These are phyloP conservation scores for Phalaenopsis hybrid DNA, from an alignment of 116 monocot genomes.

Conservation along the genomic window DNA sequence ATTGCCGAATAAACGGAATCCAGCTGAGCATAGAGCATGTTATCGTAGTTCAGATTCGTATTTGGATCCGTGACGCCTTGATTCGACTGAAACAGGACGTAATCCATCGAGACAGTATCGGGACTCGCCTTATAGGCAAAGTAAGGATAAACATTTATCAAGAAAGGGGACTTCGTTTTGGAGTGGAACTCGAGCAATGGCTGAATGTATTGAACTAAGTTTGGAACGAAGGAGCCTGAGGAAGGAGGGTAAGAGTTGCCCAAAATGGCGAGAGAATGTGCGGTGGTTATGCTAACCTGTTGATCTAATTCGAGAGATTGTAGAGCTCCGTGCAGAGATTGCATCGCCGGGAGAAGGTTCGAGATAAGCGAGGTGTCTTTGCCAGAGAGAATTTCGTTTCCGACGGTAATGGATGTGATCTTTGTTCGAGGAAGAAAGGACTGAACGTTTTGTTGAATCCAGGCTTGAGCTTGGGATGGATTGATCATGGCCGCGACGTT, in stretches of 20 bases:
- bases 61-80: conserved; percentile 41
- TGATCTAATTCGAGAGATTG: conserved; percentile 28
- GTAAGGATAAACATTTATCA: conserved; percentile 60
- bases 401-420: conserved; percentile 46
- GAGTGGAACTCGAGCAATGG: conserved; percentile 47
- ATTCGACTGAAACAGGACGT: conserved; percentile 48
- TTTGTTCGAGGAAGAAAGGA: conserved; percentile 30
- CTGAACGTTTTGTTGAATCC: conserved; percentile 41
- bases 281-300: conserved; percentile 45
- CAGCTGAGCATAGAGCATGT: conserved; percentile 92
- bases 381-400: conserved; percentile 40
- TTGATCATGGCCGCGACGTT: conserved; percentile 23
- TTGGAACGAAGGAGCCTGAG: conserved; percentile 27
- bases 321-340: conserved; percentile 44
- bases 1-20: conserved; percentile 73
- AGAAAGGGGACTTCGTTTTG: conserved; percentile 45
- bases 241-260: conserved; percentile 50
- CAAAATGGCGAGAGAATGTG: conserved; percentile 43
- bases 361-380: conserved; percentile 30
- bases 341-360: conserved; percentile 68
- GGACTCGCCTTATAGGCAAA: conserved; percentile 57
- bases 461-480: conserved; percentile 20
- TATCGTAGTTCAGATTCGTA: conserved; percentile 71
- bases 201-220: conserved; percentile 38
- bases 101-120: conserved; percentile 24